Evolutionary conservation across 192 early-diverging fungal genomes (phyloP).

Genomic region (Entomortierella lignicola): DNA sequence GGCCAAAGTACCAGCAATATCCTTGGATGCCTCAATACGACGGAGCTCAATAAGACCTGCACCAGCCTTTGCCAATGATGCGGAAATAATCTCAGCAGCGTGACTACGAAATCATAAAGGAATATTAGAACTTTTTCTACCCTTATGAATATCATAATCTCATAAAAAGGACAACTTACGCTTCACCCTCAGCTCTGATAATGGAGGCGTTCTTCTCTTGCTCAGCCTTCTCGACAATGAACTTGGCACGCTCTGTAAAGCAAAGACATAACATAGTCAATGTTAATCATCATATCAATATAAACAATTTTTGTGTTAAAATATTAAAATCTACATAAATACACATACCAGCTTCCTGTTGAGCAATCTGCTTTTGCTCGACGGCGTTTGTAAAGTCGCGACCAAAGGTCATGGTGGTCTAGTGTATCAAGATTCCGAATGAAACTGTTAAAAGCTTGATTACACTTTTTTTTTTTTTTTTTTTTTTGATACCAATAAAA

Average conservation of each 20-base stretch:
- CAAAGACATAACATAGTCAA: not conserved
- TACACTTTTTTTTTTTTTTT: no score
- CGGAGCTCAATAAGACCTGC: slow-evolving; percentile 94
- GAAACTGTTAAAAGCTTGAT: not conserved
- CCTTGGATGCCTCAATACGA: slow-evolving; percentile 96
- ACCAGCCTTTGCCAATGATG: slow-evolving; percentile 91
- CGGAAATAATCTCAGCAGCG: slow-evolving; percentile 94
- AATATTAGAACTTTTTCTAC: not conserved
- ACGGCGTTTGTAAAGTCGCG: slow-evolving; percentile 99
- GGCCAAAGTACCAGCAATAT: slow-evolving; percentile 91
- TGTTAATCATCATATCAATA: no score
- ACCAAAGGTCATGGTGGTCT: slow-evolving; percentile 99
- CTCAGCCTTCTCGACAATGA: slow-evolving; percentile 98
- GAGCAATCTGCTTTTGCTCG: slow-evolving; percentile 98
- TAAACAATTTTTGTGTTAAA: no score
- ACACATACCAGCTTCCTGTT: slow-evolving; percentile 88
- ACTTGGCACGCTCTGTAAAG: slow-evolving; percentile 88
- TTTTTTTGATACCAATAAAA: no score
- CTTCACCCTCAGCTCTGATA: slow-evolving; percentile 98
- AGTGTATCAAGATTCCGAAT: not conserved
- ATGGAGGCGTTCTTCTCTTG: slow-evolving; percentile 97
- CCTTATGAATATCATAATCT: not conserved
- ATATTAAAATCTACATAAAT: not conserved
- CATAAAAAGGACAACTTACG: slow-evolving; percentile 53
- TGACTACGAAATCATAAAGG: slow-evolving; percentile 11